Evolutionary conservation across 2,329 filamentous ascomycete species (phyloP).

Genomic region (Macrophomina pseudophaseolina): DNA sequence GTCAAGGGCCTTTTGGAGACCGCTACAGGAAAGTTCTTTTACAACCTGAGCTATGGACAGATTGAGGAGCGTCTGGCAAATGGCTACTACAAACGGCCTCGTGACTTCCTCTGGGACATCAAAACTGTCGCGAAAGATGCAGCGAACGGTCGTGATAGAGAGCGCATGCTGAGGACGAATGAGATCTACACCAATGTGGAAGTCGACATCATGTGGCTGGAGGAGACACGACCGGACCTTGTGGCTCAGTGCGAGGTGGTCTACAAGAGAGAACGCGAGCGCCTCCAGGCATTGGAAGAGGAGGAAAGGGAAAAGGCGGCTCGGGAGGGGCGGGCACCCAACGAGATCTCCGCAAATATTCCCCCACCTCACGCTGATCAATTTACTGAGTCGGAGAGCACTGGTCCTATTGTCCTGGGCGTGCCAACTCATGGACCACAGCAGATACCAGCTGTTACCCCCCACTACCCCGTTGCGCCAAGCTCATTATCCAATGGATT

Average conservation of each 20-base stretch:
- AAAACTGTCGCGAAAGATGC: conserved; percentile 84
- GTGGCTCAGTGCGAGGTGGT: conserved; percentile 80
- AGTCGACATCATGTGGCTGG: conserved; percentile 83
- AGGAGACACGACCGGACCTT: conserved; percentile 66
- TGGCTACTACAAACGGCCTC: conserved; percentile 89
- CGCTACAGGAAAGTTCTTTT: conserved; percentile 82
- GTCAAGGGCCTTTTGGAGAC: conserved; percentile 77
- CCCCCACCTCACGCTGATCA: conserved; percentile 44
- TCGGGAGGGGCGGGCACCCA: conserved; percentile 48
- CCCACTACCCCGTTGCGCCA: conserved; percentile 60
- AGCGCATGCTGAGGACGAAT: conserved; percentile 83
- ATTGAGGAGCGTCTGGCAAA: conserved; percentile 98
- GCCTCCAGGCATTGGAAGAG: conserved; percentile 67
- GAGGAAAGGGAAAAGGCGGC: conserved; percentile 47
- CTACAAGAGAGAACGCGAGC: conserved; percentile 68
- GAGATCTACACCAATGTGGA: conserved; percentile 93
- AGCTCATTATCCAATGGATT: conserved; percentile 66
- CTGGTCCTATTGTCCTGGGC: conserved; percentile 61
- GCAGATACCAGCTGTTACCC: conserved; percentile 52
- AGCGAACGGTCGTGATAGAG: conserved; percentile 78
- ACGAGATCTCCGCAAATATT: conserved; percentile 47
- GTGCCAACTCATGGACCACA: conserved; percentile 63
- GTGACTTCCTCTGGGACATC: conserved; percentile 88
- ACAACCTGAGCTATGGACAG: conserved; percentile 89
- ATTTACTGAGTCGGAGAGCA: conserved; percentile 46